phyloP scores from a whole-genome alignment of 2,329 filamentous ascomycete genomes.

The Neospermospora avenae region DNA sequence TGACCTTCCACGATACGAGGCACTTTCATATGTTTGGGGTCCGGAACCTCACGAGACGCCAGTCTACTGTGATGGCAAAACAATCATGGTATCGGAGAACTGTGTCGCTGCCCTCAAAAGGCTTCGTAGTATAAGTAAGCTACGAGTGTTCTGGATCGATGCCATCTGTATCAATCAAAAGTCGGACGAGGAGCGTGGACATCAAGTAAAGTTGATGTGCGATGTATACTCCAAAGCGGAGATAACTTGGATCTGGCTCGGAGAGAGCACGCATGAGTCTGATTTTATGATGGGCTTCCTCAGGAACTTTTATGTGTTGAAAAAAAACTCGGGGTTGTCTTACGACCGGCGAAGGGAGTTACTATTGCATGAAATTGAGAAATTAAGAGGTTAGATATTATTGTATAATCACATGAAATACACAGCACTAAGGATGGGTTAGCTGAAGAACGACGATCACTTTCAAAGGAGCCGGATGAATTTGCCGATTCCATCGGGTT shows the following conservation, averaged over 20 bases:
- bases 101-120: not conserved
- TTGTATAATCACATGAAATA: no score
- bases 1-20: not conserved
- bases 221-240: conserved; percentile 1
- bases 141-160: not conserved
- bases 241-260: not conserved
- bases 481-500: no score
- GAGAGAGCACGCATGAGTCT: not conserved
- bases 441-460: no score
- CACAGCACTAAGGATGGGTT: no score
- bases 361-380: no score
- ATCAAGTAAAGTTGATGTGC: conserved; percentile 4
- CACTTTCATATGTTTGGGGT: not conserved
- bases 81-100: not conserved
- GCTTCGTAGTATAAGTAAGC: not conserved
- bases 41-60: not conserved
- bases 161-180: no score
- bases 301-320: not conserved
- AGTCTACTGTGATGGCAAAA: not conserved
- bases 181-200: not conserved
- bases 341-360: no score
- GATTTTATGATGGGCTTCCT: conserved; percentile 1
- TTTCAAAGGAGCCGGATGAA: no score
- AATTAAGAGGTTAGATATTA: no score
- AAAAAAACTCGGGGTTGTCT: not conserved